These are phyloP conservation scores for Xylaria digitata DNA, from an alignment of 2,329 filamentous ascomycete species.

Conservation along the genomic window DNA sequence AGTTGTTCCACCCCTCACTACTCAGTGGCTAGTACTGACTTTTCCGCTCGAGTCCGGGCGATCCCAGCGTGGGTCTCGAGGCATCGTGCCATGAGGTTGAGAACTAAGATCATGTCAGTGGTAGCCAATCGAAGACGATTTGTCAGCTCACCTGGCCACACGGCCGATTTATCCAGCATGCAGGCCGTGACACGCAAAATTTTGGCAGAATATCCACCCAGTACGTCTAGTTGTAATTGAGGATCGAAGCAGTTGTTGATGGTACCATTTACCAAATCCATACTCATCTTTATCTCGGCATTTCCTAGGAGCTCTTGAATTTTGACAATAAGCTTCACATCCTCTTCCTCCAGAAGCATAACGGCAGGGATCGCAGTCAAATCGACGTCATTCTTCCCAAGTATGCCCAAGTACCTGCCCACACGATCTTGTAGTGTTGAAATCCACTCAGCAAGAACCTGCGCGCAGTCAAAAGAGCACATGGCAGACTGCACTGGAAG, in stretches of 20 bases:
- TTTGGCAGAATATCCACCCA: constrained; percentile 84
- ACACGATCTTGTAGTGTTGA: constrained; percentile 93
- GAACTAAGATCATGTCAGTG: constrained; percentile 52
- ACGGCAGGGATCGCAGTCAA: constrained; percentile 83
- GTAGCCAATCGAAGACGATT: constrained; percentile 1
- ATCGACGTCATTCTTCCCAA: constrained; percentile 86
- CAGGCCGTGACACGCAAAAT: constrained; percentile 85
- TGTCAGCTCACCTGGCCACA: constrained; percentile 83
- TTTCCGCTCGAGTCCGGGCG: constrained; percentile 64
- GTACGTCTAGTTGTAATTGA: constrained; percentile 67
- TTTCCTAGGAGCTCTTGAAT: constrained; percentile 81
- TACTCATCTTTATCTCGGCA: constrained; percentile 82
- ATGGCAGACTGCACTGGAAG: constrained; percentile 90
- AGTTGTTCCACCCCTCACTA: constrained; percentile 46
- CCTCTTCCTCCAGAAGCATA: constrained; percentile 92
- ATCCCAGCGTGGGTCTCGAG: constrained; percentile 66
- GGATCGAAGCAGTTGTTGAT: constrained; percentile 63
- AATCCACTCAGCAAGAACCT: constrained; percentile 94
- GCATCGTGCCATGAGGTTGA: constrained; percentile 66
- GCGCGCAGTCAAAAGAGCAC: constrained; percentile 92
- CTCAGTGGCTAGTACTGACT: constrained; percentile 57
- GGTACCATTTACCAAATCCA: constrained; percentile 61
- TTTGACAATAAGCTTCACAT: constrained; percentile 85
- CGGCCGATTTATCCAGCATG: constrained; percentile 87
- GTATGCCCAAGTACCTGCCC: constrained; percentile 86